Evolutionary conservation across 257 asterid genomes (phyloP).

Genomic region (Knoxia roxburghii): DNA sequence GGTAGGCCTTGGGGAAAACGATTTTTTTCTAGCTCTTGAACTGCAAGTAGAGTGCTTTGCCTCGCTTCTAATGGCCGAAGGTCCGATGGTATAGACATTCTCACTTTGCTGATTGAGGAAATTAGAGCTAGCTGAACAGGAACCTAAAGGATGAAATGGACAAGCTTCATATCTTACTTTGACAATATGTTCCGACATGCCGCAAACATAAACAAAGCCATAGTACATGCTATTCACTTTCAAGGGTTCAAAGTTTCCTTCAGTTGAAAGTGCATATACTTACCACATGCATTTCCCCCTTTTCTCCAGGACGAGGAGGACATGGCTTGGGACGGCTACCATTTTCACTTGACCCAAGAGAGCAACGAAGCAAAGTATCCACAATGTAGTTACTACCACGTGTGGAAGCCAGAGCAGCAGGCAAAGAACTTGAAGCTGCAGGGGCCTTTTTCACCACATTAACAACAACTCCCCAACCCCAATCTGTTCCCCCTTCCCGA

Average conservation of each 20-base stretch:
- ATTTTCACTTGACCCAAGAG: slow-evolving; percentile 58
- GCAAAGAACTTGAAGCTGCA: slow-evolving; percentile 68
- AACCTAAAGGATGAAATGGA: slow-evolving; percentile 47
- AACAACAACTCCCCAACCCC: slow-evolving; percentile 99
- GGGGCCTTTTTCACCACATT: slow-evolving; percentile 78
- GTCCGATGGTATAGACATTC: slow-evolving; percentile 79
- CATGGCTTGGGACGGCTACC: slow-evolving; percentile 85
- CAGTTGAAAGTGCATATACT: slow-evolving; percentile 19
- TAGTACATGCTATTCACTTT: neutral
- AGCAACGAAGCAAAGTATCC: slow-evolving; percentile 86
- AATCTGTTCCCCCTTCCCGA: slow-evolving; percentile 91
- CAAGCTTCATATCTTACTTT: neutral
- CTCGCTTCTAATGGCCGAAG: slow-evolving; percentile 92
- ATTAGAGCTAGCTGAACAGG: slow-evolving; percentile 92
- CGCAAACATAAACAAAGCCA: too few species aligned
- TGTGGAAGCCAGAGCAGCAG: slow-evolving; percentile 81
- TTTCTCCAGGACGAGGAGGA: slow-evolving; percentile 87
- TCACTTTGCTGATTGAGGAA: slow-evolving; percentile 80
- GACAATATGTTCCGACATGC: neutral
- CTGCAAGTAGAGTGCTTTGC: slow-evolving; percentile 73
- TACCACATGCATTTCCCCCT: slow-evolving; percentile 99
- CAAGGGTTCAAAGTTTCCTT: neutral
- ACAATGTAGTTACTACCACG: slow-evolving; percentile 80
- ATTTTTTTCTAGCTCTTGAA: slow-evolving; percentile 78
- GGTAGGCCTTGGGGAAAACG: slow-evolving; percentile 93